Percentiles rank a stretch among this genome's conserved stretches.
phyloP scores from a whole-genome alignment of 371 early-diverging fungal species.

The Mortierella sp. region DNA sequence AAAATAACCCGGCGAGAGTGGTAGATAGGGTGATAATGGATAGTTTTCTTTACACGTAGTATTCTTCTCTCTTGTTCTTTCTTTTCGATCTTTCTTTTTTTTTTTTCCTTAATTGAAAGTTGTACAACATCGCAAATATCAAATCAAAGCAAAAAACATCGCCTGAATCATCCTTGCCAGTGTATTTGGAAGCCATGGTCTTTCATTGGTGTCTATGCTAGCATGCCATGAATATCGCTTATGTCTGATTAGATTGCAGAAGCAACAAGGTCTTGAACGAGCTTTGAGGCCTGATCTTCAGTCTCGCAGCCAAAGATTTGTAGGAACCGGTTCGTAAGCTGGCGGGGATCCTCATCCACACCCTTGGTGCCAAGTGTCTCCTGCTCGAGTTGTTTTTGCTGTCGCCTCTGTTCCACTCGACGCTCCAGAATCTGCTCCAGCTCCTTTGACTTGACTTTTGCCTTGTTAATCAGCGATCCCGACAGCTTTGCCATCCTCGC shows the following conservation, averaged over 20 bases:
- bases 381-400: not conserved
- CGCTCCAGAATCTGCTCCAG: slow-evolving; percentile 60
- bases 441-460: slow-evolving; percentile 69
- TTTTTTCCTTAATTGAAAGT: slow-evolving; percentile 12
- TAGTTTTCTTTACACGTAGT: not conserved
- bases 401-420: slow-evolving; percentile 23
- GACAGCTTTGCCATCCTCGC: slow-evolving; percentile 86
- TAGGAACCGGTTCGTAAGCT: not conserved
- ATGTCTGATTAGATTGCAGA: not conserved
- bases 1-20: not conserved
- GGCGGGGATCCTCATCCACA: too few relatives aligned
- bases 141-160: not conserved
- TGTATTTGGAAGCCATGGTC: too few relatives aligned
- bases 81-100: not conserved
- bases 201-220: not conserved
- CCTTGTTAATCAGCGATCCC: slow-evolving; percentile 62
- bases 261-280: slow-evolving; percentile 8
- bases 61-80: not conserved
- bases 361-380: too few relatives aligned
- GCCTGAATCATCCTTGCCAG: too few relatives aligned
- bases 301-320: slow-evolving; percentile 24
- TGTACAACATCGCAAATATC: slow-evolving; percentile 10
- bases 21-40: too few relatives aligned
- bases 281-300: slow-evolving; percentile 1
- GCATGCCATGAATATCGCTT: not conserved